Evolutionary conservation across 805 yeast genomes (phyloP), one percentile per base, ranked within the genome.

Genomic region (Lipomyces orientalis): DNA sequence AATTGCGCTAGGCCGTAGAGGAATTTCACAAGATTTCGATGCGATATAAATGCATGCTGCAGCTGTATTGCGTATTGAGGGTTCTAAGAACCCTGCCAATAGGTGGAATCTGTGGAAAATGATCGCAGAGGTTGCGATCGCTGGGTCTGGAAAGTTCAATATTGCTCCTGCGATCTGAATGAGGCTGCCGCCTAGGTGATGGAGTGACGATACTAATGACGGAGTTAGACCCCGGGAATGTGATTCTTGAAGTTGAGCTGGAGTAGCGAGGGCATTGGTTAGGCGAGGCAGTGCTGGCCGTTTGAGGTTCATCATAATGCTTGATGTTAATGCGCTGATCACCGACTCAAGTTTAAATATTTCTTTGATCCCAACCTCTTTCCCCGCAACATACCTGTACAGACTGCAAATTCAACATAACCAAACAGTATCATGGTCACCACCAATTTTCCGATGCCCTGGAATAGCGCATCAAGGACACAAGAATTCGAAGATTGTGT

Each of bases 81-180:
- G 64, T 19, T 66, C 67, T 10, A 69, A 57, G 56, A 64, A 67
- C 6, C 71, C 64, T 10, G 54, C 63, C 34, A 67, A 31, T 2
- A 67, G 57, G 57, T 64, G 71, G 57, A 70, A 71, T 37, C 73
- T 29, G 56, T 70, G 73, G 35, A 62, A 67, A 9, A 67, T 61
- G n/a, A 68, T 51, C 19, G 61, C 58, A 9, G 67, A 71, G 10
- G 72, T 70, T 10, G 65, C 68, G 34, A 58, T 59, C 2, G 61
- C 60, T 31, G 51, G 68, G 19, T 60, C 54, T 6, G 49, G 60
- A 14, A 67, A 52, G 12, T 61, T 46, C n/a, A 71, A 60, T 7
- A 67, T 46, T 34, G 62, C 64, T 10, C 73, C 67, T 0, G 73
- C 68, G n/a, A 64, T 57, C 56, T 67, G 67, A n/a, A 61, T 58